These are phyloP conservation scores for Umbelopsis sp. DNA, from an alignment of 371 early-diverging fungal genomes.

Conservation along the genomic window DNA sequence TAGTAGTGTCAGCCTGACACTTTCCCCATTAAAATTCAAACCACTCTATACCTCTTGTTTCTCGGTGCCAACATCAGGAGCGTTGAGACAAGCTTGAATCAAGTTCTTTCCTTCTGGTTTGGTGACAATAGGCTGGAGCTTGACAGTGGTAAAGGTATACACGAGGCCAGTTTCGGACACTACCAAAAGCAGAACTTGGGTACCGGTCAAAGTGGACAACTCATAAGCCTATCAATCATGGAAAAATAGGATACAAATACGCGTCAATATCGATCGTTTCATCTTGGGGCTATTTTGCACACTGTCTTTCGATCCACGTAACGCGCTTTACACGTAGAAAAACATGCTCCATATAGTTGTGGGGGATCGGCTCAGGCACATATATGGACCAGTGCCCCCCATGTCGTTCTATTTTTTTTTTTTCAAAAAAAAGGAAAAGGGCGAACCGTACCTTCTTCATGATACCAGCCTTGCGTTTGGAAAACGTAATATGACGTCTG, in stretches of 20 bases:
- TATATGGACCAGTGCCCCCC: background rate
- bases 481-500: slow-evolving; percentile 95
- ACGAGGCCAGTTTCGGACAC: slow-evolving; percentile 99
- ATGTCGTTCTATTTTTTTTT: background rate
- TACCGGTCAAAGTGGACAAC: slow-evolving; percentile 95
- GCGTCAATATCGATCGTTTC: background rate
- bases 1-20: background rate
- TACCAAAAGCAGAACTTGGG: slow-evolving; percentile 95
- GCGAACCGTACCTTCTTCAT: slow-evolving; percentile 88
- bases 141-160: slow-evolving; percentile 98
- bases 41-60: slow-evolving; percentile 10
- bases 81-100: slow-evolving; percentile 94
- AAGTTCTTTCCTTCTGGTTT: slow-evolving; percentile 93
- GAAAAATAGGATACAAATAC: background rate
- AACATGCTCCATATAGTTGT: background rate
- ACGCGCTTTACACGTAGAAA: slow-evolving; percentile 9
- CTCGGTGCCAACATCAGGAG: slow-evolving; percentile 60
- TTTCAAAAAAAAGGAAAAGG: background rate
- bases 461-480: slow-evolving; percentile 97
- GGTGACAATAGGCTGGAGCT: slow-evolving; percentile 94
- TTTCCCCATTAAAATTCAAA: too few species aligned
- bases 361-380: slow-evolving; percentile 17
- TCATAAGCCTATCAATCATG: slow-evolving; percentile 82
- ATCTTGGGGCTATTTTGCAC: background rate
- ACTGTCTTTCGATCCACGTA: background rate